These are phyloP conservation scores for Solanum medicagineum DNA, from an alignment of 257 asterid species.

Conservation along the genomic window DNA sequence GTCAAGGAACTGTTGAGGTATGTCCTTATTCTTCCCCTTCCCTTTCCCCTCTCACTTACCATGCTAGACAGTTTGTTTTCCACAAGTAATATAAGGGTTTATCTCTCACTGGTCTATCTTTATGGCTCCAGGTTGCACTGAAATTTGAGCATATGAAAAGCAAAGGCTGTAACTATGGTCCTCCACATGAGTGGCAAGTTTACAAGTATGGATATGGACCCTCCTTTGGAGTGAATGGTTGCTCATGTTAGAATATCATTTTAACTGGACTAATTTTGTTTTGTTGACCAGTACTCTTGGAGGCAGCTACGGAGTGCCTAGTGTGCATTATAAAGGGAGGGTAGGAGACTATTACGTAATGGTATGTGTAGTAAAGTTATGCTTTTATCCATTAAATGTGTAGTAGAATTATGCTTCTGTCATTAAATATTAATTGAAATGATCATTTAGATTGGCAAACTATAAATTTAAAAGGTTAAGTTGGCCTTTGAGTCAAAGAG, in stretches of 20 bases:
- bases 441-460: background rate
- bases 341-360: constrained; percentile 33
- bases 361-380: constrained; percentile 12
- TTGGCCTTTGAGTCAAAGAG: background rate
- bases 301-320: constrained; percentile 34
- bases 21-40: background rate
- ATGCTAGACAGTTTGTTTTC: background rate
- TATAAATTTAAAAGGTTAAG: background rate
- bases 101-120: background rate
- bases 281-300: constrained; percentile 27
- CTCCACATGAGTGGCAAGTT: constrained; percentile 39
- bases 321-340: constrained; percentile 29
- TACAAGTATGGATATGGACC: constrained; percentile 18
- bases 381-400: background rate
- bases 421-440: background rate
- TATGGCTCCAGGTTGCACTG: constrained; percentile 24
- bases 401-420: background rate
- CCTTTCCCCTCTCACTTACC: background rate
- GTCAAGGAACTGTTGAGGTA: constrained; percentile 30
- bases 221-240: background rate
- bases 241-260: background rate
- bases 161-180: constrained; percentile 40
- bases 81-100: background rate
- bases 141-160: constrained; percentile 37
- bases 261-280: background rate